Percentiles rank a stretch among this genome's conserved stretches.
phyloP scores from a whole-genome alignment of 75 land plant genomes.

The Adiantum capillusveneris region DNA sequence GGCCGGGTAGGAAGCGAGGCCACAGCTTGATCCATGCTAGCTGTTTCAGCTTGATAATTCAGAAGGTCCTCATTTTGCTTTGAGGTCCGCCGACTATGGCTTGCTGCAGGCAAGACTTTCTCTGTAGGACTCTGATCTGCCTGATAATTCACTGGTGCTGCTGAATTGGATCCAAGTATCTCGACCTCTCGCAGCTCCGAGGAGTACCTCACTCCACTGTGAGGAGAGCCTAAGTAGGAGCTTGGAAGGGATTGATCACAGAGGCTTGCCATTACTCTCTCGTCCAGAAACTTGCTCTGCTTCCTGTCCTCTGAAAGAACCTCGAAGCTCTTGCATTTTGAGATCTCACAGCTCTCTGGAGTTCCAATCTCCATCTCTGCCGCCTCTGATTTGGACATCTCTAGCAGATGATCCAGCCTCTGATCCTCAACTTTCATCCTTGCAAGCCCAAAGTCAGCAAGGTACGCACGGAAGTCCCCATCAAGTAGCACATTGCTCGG shows the following conservation, averaged over 20 bases:
- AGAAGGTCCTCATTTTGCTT: too few relatives aligned
- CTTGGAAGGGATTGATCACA: neutral
- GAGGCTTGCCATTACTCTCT: too few relatives aligned
- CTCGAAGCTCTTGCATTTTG: neutral
- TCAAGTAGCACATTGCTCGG: slow-evolving; percentile 63
- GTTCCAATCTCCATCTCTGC: neutral
- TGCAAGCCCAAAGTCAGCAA: slow-evolving; percentile 66
- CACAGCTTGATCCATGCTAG: neutral
- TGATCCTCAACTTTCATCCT: slow-evolving; percentile 12
- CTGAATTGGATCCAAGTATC: neutral
- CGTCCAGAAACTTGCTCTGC: neutral
- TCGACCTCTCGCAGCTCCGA: neutral
- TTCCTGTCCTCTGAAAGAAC: neutral
- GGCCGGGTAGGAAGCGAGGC: neutral
- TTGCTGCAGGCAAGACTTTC: too few relatives aligned
- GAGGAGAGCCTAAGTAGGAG: neutral
- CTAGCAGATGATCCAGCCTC: neutral
- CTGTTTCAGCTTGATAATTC: too few relatives aligned
- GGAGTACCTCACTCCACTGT: neutral
- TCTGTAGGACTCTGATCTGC: neutral
- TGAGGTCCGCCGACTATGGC: too few relatives aligned
- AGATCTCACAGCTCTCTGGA: neutral
- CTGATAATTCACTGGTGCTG: neutral
- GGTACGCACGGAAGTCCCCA: slow-evolving; percentile 23
- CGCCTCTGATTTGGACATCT: neutral